A percentile compares a stretch with the other conserved stretches of the same genome.
These are phyloP conservation scores for Irpex sp. DNA, from an alignment of 1,284 basidiomycete species.

Conservation along the genomic window DNA sequence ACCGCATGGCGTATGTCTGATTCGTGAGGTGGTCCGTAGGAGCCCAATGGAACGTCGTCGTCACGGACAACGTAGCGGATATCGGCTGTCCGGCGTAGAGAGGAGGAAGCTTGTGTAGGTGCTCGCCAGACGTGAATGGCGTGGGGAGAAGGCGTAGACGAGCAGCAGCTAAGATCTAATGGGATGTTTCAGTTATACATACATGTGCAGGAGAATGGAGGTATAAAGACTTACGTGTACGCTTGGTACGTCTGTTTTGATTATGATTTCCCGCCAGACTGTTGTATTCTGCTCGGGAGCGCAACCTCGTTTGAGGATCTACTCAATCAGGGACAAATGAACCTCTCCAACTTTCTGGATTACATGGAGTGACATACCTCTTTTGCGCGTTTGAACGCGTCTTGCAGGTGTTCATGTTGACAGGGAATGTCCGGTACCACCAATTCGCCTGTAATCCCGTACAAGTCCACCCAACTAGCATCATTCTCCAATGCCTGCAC, in stretches of 20 bases:
- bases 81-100: slow-evolving; percentile 82
- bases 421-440: slow-evolving; percentile 43
- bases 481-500: slow-evolving; percentile 60
- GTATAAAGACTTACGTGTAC: slow-evolving; percentile 57
- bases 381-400: slow-evolving; percentile 30
- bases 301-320: slow-evolving; percentile 42
- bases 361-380: slow-evolving; percentile 22
- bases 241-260: slow-evolving; percentile 80
- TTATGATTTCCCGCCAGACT: slow-evolving; percentile 66
- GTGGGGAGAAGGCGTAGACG: slow-evolving; percentile 46
- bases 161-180: slow-evolving; percentile 71
- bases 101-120: slow-evolving; percentile 30
- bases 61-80: slow-evolving; percentile 56
- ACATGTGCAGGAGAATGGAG: background rate
- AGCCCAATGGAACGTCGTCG: slow-evolving; percentile 75
- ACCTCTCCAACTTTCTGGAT: too few relatives aligned
- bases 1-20: slow-evolving; percentile 55
- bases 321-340: background rate
- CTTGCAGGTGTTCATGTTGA: slow-evolving; percentile 9
- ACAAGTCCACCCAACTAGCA: slow-evolving; percentile 62
- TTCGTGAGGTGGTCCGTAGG: slow-evolving; percentile 38
- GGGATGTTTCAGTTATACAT: background rate
- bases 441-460: slow-evolving; percentile 66
- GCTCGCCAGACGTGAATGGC: slow-evolving; percentile 21
- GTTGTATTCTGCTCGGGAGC: slow-evolving; percentile 30